phyloP scores from a whole-genome alignment of 2,329 filamentous ascomycete genomes.

The Pseudopyricularia cyperi region DNA sequence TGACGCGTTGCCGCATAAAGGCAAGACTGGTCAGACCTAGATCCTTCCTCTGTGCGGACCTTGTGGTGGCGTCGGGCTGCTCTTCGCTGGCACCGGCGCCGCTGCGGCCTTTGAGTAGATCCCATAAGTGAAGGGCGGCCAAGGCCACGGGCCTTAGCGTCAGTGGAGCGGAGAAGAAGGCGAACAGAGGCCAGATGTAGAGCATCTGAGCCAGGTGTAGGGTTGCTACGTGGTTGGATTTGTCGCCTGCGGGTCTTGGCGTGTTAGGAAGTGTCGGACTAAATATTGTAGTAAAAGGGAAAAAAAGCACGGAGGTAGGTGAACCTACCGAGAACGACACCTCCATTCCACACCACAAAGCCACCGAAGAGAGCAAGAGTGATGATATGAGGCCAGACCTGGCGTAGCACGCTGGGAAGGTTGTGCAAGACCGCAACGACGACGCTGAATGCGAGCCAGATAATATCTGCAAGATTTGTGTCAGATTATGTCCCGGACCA shows the following conservation, averaged over 20 bases:
- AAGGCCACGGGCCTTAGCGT: constrained; percentile 40
- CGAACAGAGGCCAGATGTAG: constrained; percentile 83
- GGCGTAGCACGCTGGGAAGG: constrained; percentile 27
- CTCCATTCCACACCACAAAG: constrained; percentile 79
- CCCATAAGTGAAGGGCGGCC: not conserved
- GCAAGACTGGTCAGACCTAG: not conserved
- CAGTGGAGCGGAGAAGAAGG: constrained; percentile 80
- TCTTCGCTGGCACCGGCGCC: not conserved
- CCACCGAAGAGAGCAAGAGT: constrained; percentile 54
- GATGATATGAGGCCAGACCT: constrained; percentile 45
- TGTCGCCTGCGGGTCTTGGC: constrained; percentile 51
- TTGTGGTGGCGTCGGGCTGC: not conserved
- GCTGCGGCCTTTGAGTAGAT: not conserved
- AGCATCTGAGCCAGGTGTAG: constrained; percentile 86
- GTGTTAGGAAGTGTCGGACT: not conserved
- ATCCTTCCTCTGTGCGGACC: not conserved
- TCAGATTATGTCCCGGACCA: too few species aligned
- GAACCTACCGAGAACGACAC: constrained; percentile 70
- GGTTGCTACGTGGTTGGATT: constrained; percentile 83
- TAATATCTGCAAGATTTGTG: not conserved
- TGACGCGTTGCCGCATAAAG: not conserved
- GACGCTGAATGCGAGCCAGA: constrained; percentile 38
- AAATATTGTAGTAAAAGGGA: too few species aligned
- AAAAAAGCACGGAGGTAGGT: not conserved
- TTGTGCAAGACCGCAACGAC: constrained; percentile 41